Evolutionary conservation across 179 eudicot genomes (phyloP).

Genomic region (Nepenthes alata): DNA sequence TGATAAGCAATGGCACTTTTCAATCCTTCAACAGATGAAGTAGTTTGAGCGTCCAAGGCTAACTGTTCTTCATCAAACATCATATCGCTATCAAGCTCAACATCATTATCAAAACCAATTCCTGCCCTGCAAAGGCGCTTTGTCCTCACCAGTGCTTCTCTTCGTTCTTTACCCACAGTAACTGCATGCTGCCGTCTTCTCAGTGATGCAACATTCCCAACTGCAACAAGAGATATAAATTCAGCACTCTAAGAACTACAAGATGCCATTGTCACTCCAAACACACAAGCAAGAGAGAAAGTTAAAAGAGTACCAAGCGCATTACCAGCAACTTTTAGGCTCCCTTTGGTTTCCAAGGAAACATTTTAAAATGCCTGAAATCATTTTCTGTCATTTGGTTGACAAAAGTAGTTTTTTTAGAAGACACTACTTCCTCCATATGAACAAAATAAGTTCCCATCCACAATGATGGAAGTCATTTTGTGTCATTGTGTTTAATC

Average conservation of each 20-base stretch:
- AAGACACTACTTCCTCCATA: no score
- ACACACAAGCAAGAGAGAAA: neutral
- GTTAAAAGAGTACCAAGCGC: no score
- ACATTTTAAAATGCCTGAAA: no score
- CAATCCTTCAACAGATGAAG: constrained; percentile 69
- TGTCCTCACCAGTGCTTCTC: constrained; percentile 77
- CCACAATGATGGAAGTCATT: no score
- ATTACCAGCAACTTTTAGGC: no score
- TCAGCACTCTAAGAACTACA: neutral
- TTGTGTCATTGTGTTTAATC: no score
- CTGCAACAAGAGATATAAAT: constrained; percentile 18
- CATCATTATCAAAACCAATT: constrained; percentile 33
- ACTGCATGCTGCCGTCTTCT: constrained; percentile 72
- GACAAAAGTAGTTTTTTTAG: no score
- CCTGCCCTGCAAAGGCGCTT: constrained; percentile 85
- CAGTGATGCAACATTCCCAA: constrained; percentile 69
- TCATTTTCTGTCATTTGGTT: no score
- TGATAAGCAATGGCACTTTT: constrained; percentile 45
- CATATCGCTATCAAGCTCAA: constrained; percentile 46
- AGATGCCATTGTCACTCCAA: neutral
- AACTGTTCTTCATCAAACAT: constrained; percentile 73
- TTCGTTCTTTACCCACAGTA: constrained; percentile 71
- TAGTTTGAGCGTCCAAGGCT: constrained; percentile 59
- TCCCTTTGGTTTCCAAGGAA: no score
- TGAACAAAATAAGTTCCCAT: no score